Conservation (phyloP, 2,329 filamentous ascomycete species). For the Colletotrichum sublineola region DNA sequence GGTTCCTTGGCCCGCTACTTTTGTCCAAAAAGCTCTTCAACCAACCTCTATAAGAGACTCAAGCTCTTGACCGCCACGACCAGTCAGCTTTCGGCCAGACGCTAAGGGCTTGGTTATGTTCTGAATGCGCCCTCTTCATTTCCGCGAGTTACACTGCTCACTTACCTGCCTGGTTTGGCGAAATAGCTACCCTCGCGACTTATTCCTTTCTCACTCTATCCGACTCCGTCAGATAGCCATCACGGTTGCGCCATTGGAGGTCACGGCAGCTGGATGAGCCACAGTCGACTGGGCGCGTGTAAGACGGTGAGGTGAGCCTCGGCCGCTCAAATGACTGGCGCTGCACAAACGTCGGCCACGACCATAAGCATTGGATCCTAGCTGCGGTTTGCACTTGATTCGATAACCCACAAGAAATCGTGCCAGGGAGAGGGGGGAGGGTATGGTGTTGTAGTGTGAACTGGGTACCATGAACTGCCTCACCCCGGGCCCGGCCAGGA, state of each 20-base stretch:
- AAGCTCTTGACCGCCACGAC: slow-evolving; percentile 37
- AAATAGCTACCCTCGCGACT: not conserved
- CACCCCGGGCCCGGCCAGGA: slow-evolving; percentile 9
- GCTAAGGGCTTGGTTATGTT: slow-evolving; percentile 16
- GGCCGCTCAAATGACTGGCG: slow-evolving; percentile 17
- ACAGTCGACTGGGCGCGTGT: not conserved
- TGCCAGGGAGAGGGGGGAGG: not conserved
- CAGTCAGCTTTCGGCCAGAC: slow-evolving; percentile 17
- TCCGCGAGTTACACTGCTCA: not conserved
- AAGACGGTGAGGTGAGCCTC: not conserved
- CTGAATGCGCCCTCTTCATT: not conserved
- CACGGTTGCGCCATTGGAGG: not conserved
- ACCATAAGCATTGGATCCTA: slow-evolving; percentile 15
- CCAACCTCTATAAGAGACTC: slow-evolving; percentile 3
- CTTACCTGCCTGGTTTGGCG: not conserved
- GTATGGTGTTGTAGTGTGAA: not conserved
- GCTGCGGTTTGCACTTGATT: slow-evolving; percentile 4
- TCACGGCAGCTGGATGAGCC: not conserved
- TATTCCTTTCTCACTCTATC: not conserved
- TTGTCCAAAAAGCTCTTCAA: not conserved
- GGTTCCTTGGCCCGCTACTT: slow-evolving; percentile 30
- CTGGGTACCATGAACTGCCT: not conserved
- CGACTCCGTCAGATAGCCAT: not conserved
- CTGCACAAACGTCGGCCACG: slow-evolving; percentile 4
- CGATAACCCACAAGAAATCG: slow-evolving; percentile 3